These are phyloP conservation scores for Chamaecyparis obtusa DNA, from an alignment of 75 land plant species.

Conservation along the genomic window DNA sequence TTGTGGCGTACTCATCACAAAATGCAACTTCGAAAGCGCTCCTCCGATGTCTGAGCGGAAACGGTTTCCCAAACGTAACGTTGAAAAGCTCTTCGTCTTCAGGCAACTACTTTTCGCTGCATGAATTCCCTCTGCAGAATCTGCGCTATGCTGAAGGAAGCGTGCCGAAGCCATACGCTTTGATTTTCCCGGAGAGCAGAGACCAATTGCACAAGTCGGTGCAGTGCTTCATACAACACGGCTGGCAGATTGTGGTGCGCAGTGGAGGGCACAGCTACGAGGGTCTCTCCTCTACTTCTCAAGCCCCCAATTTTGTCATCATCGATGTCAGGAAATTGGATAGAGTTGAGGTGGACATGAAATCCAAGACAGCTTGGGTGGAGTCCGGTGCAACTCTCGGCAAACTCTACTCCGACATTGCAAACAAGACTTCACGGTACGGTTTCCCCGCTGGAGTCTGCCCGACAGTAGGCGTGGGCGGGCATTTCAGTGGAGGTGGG, in stretches of 20 bases:
- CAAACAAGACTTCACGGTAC: background rate
- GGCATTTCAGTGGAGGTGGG: conserved; percentile 47
- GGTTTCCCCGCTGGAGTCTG: conserved; percentile 36
- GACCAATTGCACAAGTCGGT: background rate
- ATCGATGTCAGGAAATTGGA: conserved; percentile 30
- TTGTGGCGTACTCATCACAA: background rate
- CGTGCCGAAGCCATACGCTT: background rate
- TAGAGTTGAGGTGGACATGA: conserved; percentile 10
- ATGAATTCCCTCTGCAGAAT: conserved; percentile 19
- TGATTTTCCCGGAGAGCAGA: conserved; percentile 15
- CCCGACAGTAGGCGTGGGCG: conserved; percentile 37
- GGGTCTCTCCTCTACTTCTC: conserved; percentile 1
- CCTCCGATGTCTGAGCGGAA: background rate
- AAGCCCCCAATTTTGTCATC: conserved; percentile 13
- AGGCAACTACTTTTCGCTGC: conserved; percentile 6
- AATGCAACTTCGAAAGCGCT: too few species aligned
- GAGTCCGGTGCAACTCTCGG: conserved; percentile 27
- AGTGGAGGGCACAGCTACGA: conserved; percentile 43
- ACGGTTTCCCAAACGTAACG: background rate
- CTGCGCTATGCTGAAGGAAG: conserved; percentile 22
- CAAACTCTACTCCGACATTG: conserved; percentile 17
- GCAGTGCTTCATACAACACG: conserved; percentile 4
- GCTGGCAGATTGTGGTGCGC: conserved; percentile 12
- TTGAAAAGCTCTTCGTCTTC: background rate
- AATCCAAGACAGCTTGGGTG: conserved; percentile 26